Conservation (phyloP, 805 yeast genomes). For the Candida maris region DNA sequence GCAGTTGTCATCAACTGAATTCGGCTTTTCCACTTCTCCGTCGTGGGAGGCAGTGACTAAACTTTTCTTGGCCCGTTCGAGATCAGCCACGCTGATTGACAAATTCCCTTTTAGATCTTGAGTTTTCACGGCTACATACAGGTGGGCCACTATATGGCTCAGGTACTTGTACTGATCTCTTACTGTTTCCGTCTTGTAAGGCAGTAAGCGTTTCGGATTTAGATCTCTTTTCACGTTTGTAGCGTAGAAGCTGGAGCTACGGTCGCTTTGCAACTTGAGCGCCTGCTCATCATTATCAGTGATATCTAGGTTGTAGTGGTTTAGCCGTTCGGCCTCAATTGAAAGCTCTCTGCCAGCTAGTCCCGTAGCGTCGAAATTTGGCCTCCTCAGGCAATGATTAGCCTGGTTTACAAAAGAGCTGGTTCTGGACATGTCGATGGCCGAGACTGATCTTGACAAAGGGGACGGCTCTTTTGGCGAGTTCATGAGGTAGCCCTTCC, state of each 20-base stretch:
- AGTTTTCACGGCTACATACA: constrained; percentile 73
- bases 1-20: constrained; percentile 41
- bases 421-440: constrained; percentile 14
- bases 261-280: constrained; percentile 18
- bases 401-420: constrained; percentile 8
- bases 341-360: constrained; percentile 7
- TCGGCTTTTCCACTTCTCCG: constrained; percentile 25
- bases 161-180: constrained; percentile 69
- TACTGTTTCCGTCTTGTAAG: constrained; percentile 69
- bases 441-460: constrained; percentile 24
- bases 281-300: constrained; percentile 45
- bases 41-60: constrained; percentile 5
- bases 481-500: constrained; percentile 11
- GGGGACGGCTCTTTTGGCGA: constrained; percentile 26
- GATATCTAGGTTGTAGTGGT: constrained; percentile 49
- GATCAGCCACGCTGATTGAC: constrained; percentile 63
- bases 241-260: constrained; percentile 22
- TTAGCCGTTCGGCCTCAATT: constrained; percentile 22
- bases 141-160: constrained; percentile 72
- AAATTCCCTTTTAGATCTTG: constrained; percentile 71
- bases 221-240: constrained; percentile 19
- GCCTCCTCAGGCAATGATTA: constrained; percentile 2
- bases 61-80: constrained; percentile 39
- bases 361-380: neutral
- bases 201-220: constrained; percentile 40